Evolutionary conservation across 1,284 basidiomycete species (phyloP), one percentile per base, ranked within the genome.

Genomic region (Leccinum fuscescens): DNA sequence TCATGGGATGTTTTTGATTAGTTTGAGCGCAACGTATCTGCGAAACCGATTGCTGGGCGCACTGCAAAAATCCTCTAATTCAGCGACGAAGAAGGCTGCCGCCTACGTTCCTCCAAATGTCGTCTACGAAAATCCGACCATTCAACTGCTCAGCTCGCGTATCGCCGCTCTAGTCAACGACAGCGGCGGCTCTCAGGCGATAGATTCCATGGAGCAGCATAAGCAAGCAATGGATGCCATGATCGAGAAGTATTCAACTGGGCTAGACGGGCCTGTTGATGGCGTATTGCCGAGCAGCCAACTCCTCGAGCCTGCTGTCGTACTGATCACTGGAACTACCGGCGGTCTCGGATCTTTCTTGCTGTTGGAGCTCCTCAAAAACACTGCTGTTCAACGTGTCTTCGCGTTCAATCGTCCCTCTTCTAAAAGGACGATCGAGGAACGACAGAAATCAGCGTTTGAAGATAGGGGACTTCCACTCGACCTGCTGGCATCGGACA

Each of bases 81-180:
- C 27, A 7, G 15, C 5, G 6, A 31, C 46, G 12, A 37, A n/a
- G 20, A 44, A 27, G 0, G 58, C 42, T 7, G 59, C 52, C 8
- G 9, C 56, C 20, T 31, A 54, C 7, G 52, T 70, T 9, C 37
- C 56, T 6, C 65, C 54, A n/a, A 65, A 68, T 12, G 22, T 70
- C 42, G 15, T 69, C 37, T 69, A 66, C 39, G 59, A 65, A 8
- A 61, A 68, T 37, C 67, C 68, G 3, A 66, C 58, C 3, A 53
- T 60, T 60, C 15, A 46, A 31, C 49, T 42, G 3, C 62, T 69
- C 1, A 56, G 61, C 3, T 15, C 24, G 7, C 54, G 59, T 1
- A 56, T 69, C 6, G 37, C 35, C 3, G 12, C 29, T 33, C 24
- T 69, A 5, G 52, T 66, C 17, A 22, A 15, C 6, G 29, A 24